Base-by-base conservation (phyloP, 148 eudicot species). In the Euryodendron excelsum region DNA sequence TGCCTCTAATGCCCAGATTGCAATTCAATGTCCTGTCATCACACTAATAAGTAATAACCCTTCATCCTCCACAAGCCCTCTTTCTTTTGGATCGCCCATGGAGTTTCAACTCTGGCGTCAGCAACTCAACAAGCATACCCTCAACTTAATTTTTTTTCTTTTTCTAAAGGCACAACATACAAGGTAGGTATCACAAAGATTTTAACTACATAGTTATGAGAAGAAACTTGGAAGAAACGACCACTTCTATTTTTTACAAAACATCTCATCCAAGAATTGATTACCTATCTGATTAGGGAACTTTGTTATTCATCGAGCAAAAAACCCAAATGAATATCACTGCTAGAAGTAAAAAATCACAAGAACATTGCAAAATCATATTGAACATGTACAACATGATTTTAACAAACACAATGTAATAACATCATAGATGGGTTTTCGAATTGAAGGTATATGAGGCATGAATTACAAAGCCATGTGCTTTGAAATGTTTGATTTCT, bases 71-170 rank as follows among this genome's bases (percentile, higher is more conserved):
- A 67, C 27, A 39, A 28, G 37, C 41, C 11, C 48, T 67, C 71
- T 65, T 65, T 65, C 71, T 67, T 67, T 23, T 9, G 52, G 15
- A 48, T 48, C 3, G 52, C 14, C 13, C 3, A 48, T 13, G 52
- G 47, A 6, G 37, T 67, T 66, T 45, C 73, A 45, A 45, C 55
- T 44, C 14, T 25, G n/a, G 55, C 11, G 11, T 69, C 53, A 69
- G n/a, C n/a, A n/a, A n/a, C n/a, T n/a, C n/a, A n/a, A 69, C 28
- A 44, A 69, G 25, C 55, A 69, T 45, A 33, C 73, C 73, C 45
- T 25, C n/a, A 68, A 68, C 15, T 69, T 44, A 45, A 56, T n/a
- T n/a, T n/a, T n/a, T n/a, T n/a, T n/a, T n/a, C n/a, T n/a, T n/a
- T n/a, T n/a, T n/a, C n/a, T n/a, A 25, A 23, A 13, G 3, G 12